Evolutionary conservation across 1,284 basidiomycete genomes (phyloP).

Genomic region (Moesziomyces sp.): DNA sequence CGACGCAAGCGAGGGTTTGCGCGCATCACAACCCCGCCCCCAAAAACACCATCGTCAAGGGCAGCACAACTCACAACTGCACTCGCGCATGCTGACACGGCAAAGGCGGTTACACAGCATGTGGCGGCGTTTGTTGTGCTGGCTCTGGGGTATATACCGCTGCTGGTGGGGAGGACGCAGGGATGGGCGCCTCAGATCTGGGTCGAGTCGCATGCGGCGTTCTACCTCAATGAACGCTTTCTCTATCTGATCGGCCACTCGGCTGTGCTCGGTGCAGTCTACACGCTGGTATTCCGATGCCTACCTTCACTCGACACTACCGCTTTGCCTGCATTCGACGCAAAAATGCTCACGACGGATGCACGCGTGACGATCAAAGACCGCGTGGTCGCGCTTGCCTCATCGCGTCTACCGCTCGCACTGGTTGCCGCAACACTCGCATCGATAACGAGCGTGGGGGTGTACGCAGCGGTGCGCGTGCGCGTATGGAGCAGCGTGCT

Average conservation of each 20-base stretch:
- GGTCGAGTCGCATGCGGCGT: constrained; percentile 48
- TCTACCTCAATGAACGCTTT: constrained; percentile 57
- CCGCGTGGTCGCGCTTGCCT: constrained; percentile 13
- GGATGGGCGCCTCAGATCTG: constrained; percentile 46
- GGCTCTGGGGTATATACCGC: constrained; percentile 19
- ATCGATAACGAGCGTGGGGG: constrained; percentile 12
- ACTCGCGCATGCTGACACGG: constrained; percentile 4
- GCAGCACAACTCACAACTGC: constrained; percentile 19
- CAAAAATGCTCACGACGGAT: constrained; percentile 3
- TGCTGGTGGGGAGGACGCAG: constrained; percentile 10
- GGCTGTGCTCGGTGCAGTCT: constrained; percentile 27
- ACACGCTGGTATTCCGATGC: constrained; percentile 18
- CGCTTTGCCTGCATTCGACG: constrained; percentile 34
- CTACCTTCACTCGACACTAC: constrained; percentile 20
- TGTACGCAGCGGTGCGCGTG: constrained; percentile 43
- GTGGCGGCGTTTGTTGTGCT: constrained; percentile 19
- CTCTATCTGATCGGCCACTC: constrained; percentile 30
- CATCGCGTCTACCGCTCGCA: constrained; percentile 14
- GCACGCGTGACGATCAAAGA: constrained; percentile 32
- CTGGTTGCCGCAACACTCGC: constrained; percentile 10
- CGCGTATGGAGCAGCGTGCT: constrained; percentile 46
- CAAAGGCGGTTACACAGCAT: constrained; percentile 13
- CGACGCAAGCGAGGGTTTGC: constrained; percentile 34
- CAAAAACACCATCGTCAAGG: constrained; percentile 7
- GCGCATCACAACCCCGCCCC: constrained; percentile 7